phyloP scores from a whole-genome alignment of 805 yeast genomes.

The Lipomyces sp. region DNA sequence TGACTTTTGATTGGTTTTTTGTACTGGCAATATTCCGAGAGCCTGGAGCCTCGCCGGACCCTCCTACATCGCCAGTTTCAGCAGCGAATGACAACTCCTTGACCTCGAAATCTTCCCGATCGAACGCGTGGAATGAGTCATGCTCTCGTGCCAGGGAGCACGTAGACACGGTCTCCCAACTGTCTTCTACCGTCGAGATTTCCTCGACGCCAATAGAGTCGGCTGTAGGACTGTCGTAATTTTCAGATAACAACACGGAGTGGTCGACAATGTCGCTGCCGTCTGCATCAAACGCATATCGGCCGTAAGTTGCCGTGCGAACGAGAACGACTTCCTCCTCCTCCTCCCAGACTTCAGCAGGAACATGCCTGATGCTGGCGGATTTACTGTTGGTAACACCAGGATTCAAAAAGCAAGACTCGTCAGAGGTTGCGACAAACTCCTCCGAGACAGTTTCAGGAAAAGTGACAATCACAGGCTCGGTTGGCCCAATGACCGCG shows the following conservation, averaged over 20 bases:
- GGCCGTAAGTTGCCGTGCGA: background rate
- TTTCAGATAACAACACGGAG: background rate
- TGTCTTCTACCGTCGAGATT: background rate
- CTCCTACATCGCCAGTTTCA: too few species aligned
- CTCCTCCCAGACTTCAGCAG: background rate
- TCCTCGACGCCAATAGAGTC: background rate
- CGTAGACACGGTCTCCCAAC: background rate
- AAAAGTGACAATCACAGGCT: too few species aligned
- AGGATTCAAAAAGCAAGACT: background rate
- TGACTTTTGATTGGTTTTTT: too few species aligned
- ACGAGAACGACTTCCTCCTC: background rate
- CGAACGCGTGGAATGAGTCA: too few species aligned
- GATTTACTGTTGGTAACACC: background rate
- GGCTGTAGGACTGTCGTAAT: background rate
- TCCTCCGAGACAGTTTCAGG: background rate
- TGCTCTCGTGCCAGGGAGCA: too few species aligned
- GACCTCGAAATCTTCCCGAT: too few species aligned
- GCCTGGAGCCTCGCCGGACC: too few species aligned
- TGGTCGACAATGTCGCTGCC: background rate
- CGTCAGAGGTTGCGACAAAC: background rate
- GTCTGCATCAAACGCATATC: background rate
- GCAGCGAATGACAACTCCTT: too few species aligned
- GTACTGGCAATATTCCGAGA: too few species aligned
- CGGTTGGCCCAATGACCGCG: too few species aligned
- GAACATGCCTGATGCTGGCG: too few species aligned